Conservation (phyloP, 2,329 filamentous ascomycete genomes). For the Fusarium miscanthi region DNA sequence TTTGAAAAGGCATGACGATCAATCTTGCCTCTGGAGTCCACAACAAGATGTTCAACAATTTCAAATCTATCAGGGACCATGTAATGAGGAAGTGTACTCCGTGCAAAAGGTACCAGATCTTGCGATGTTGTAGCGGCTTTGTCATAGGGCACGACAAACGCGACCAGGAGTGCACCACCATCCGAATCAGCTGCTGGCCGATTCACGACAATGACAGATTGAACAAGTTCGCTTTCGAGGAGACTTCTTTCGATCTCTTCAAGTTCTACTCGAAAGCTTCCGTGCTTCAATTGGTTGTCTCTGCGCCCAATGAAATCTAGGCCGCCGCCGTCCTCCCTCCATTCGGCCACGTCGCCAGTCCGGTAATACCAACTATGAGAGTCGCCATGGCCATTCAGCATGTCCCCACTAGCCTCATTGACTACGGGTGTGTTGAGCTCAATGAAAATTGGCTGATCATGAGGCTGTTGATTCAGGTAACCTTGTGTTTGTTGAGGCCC, state of each 20-base stretch:
- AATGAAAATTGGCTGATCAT: rapidly evolving
- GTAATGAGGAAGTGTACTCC: not conserved
- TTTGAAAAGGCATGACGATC: not conserved
- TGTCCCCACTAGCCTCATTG: not conserved
- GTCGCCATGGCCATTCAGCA: not conserved
- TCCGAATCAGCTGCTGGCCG: not conserved
- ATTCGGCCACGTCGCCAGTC: not conserved
- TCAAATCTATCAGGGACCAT: constrained; percentile 1
- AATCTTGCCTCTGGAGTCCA: not conserved
- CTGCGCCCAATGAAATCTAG: not conserved
- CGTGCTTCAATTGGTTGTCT: not conserved
- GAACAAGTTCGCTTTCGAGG: not conserved
- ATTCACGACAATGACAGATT: not conserved
- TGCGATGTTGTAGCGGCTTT: not conserved
- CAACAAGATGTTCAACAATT: not conserved
- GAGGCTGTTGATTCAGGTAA: not conserved
- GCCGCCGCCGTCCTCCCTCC: not conserved
- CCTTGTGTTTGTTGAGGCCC: not conserved
- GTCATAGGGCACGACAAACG: not conserved
- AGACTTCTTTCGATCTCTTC: constrained; percentile 2
- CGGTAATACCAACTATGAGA: not conserved
- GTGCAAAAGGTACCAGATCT: not conserved
- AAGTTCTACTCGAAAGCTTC: not conserved
- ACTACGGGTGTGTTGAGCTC: rapidly evolving
- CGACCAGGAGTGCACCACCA: not conserved